Conservation (phyloP, 495 filamentous ascomycete genomes). For the Penicillium riverlandense region DNA sequence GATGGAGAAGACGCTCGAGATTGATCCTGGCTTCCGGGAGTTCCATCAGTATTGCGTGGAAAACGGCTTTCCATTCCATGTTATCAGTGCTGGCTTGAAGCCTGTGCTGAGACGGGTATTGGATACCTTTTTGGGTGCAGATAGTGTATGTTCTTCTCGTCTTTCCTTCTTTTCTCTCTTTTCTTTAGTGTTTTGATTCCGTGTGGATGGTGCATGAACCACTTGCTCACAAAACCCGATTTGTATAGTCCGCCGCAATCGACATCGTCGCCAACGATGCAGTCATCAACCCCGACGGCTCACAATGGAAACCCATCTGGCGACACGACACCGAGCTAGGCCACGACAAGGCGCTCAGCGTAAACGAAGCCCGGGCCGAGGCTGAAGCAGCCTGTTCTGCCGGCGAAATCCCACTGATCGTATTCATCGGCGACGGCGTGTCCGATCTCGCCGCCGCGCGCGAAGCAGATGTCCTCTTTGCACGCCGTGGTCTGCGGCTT, state of each 20-base stretch:
- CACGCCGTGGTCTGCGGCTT: conserved; percentile 57
- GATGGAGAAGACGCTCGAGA: conserved; percentile 56
- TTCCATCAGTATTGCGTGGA: conserved; percentile 62
- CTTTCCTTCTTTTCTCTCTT: too few species aligned
- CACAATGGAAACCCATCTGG: conserved; percentile 64
- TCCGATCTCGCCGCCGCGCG: conserved; percentile 67
- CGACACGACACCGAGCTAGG: conserved; percentile 59
- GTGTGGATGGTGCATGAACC: too few species aligned
- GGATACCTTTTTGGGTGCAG: conserved; percentile 57
- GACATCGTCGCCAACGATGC: conserved; percentile 70
- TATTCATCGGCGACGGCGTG: conserved; percentile 76
- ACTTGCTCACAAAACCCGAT: background rate
- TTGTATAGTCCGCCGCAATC: conserved; percentile 43
- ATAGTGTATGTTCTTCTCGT: conserved; percentile 28
- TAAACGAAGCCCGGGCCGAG: conserved; percentile 50
- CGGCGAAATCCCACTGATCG: conserved; percentile 59
- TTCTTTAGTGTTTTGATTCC: too few species aligned
- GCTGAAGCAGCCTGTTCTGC: conserved; percentile 49
- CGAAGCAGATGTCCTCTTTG: conserved; percentile 72
- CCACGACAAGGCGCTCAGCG: conserved; percentile 63
- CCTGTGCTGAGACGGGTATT: conserved; percentile 56
- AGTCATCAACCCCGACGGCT: conserved; percentile 49
- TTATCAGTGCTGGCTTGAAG: conserved; percentile 67
- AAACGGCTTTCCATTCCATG: conserved; percentile 63
- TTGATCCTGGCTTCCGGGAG: conserved; percentile 57